These are phyloP conservation scores for Podila clonocystis DNA, from an alignment of 192 early-diverging fungal species.

Conservation along the genomic window DNA sequence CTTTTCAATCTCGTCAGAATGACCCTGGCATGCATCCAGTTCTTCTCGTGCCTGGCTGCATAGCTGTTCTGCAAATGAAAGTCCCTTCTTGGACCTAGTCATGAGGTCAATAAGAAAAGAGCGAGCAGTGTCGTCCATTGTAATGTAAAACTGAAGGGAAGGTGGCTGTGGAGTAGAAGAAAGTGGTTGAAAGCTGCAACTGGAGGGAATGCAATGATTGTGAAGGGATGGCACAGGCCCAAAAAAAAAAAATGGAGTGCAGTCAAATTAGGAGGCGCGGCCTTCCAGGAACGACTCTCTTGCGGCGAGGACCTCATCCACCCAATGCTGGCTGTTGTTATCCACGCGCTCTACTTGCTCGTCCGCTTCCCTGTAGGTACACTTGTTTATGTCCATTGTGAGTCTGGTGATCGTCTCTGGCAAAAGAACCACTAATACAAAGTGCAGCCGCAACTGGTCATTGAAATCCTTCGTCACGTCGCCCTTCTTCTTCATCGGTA, in stretches of 20 bases:
- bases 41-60: conserved; percentile 46
- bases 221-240: background rate
- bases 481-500: conserved; percentile 23
- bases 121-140: conserved; percentile 41
- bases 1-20: conserved; percentile 48
- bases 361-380: conserved; percentile 26
- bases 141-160: background rate
- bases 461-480: conserved; percentile 24
- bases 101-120: conserved; percentile 41
- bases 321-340: conserved; percentile 32
- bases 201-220: background rate
- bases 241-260: background rate
- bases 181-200: background rate
- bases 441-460: conserved; percentile 28
- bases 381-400: conserved; percentile 20
- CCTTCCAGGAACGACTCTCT: conserved; percentile 43
- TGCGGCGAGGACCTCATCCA: conserved; percentile 41
- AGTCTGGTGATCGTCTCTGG: conserved; percentile 34
- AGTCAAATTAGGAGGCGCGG: background rate
- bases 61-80: conserved; percentile 41
- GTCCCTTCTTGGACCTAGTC: conserved; percentile 46
- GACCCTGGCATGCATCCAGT: conserved; percentile 38
- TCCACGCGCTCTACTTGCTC: conserved; percentile 2
- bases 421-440: conserved; percentile 37
- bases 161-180: background rate